A percentile compares a stretch with the other conserved stretches of the same genome.
Conservation (phyloP, 2,329 filamentous ascomycete genomes). For the Aspergillus proliferans region DNA sequence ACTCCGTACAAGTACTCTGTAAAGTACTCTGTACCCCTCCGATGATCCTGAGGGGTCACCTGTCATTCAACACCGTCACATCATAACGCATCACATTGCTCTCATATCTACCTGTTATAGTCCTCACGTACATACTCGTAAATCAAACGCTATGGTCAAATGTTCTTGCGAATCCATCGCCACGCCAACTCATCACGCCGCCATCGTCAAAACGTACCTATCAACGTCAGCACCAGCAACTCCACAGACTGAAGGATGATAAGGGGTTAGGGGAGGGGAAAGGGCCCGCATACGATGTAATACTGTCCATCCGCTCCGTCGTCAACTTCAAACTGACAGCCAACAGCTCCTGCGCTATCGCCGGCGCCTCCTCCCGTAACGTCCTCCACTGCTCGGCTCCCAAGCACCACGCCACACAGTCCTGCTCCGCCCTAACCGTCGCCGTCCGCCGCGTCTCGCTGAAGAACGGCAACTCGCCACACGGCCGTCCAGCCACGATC, state of each 20-base stretch:
- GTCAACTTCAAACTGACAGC: slow-evolving; percentile 88
- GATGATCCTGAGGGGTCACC: no score
- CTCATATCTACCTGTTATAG: no score
- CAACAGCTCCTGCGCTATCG: slow-evolving; percentile 76
- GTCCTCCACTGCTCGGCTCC: slow-evolving; percentile 63
- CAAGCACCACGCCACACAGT: slow-evolving; percentile 78
- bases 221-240: neutral
- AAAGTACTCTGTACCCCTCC: no score
- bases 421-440: slow-evolving; percentile 74
- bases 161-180: neutral
- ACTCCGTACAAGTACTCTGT: no score
- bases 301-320: slow-evolving; percentile 79
- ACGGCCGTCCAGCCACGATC: slow-evolving; percentile 90
- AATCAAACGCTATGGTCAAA: no score
- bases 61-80: no score
- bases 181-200: slow-evolving; percentile 17
- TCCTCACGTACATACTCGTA: no score
- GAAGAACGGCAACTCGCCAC: slow-evolving; percentile 94
- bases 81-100: no score
- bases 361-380: slow-evolving; percentile 65
- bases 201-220: slow-evolving; percentile 29
- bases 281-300: slow-evolving; percentile 48
- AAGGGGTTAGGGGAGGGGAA: neutral
- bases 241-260: neutral
- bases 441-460: slow-evolving; percentile 81